A percentile compares a stretch with the other conserved stretches of the same genome.
These are phyloP conservation scores for Mucor velutinosus DNA, from an alignment of 371 early-diverging fungal species.

Conservation along the genomic window DNA sequence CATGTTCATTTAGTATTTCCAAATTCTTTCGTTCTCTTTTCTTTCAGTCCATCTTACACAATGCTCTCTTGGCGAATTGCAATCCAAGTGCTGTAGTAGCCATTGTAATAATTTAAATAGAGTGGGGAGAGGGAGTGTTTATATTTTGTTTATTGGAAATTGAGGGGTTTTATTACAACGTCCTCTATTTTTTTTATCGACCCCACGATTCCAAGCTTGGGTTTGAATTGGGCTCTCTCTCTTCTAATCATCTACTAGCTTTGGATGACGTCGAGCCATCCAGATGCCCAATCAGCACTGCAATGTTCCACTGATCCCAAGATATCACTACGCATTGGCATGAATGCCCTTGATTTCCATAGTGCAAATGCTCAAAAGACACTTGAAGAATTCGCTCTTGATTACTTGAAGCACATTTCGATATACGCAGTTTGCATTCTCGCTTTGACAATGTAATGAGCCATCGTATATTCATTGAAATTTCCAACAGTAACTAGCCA, in stretches of 20 bases:
- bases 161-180: constrained; percentile 15
- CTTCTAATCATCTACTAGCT: neutral
- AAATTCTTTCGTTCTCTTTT: neutral
- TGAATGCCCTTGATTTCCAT: neutral
- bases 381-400: neutral
- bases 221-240: neutral
- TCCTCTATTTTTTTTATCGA: neutral
- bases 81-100: constrained; percentile 54
- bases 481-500: too few relatives aligned
- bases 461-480: too few relatives aligned
- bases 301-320: neutral
- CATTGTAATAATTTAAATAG: constrained; percentile 29
- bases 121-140: constrained; percentile 38
- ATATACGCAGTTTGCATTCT: too few relatives aligned
- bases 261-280: neutral
- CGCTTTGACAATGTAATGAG: too few relatives aligned
- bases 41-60: constrained; percentile 36
- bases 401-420: too few relatives aligned
- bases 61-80: constrained; percentile 50
- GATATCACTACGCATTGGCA: neutral
- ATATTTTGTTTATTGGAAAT: constrained; percentile 15
- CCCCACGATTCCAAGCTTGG: constrained; percentile 2
- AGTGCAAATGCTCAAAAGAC: neutral
- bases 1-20: neutral
- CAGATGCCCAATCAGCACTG: neutral